Conservation (phyloP, 2,329 filamentous ascomycete species). For the Talaromyces sp. region DNA sequence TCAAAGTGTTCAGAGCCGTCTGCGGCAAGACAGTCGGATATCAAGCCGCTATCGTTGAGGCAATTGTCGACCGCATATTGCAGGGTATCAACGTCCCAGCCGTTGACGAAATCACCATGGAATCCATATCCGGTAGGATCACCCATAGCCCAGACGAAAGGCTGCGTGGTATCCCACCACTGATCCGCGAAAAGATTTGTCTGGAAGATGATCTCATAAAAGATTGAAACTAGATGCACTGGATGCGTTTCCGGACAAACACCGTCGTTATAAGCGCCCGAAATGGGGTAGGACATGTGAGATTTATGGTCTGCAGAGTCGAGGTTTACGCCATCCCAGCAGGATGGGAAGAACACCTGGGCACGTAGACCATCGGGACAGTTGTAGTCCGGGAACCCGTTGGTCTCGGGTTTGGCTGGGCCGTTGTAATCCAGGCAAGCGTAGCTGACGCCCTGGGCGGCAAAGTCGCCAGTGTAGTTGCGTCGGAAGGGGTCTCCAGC, state of each 20-base stretch:
- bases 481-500: slow-evolving; percentile 67
- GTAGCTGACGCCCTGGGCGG: slow-evolving; percentile 82
- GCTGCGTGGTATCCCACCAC: slow-evolving; percentile 31
- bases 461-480: slow-evolving; percentile 60
- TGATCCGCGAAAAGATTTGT: slow-evolving; percentile 35
- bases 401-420: slow-evolving; percentile 47
- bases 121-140: slow-evolving; percentile 52
- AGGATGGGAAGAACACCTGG: slow-evolving; percentile 38
- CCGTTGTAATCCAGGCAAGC: slow-evolving; percentile 84
- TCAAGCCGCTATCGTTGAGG: slow-evolving; percentile 65
- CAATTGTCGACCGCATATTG: slow-evolving; percentile 71
- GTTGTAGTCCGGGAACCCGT: slow-evolving; percentile 58
- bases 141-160: slow-evolving; percentile 48
- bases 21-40: slow-evolving; percentile 61
- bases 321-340: slow-evolving; percentile 36
- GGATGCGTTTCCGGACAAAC: slow-evolving; percentile 45
- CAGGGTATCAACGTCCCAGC: slow-evolving; percentile 68
- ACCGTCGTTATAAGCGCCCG: slow-evolving; percentile 32
- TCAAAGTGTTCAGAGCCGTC: slow-evolving; percentile 51
- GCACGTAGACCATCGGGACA: slow-evolving; percentile 25
- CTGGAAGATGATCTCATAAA: slow-evolving; percentile 59
- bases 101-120: slow-evolving; percentile 59
- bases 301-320: slow-evolving; percentile 31
- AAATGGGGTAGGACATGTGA: slow-evolving; percentile 36
- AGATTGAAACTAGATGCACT: slow-evolving; percentile 55